phyloP scores from a whole-genome alignment of 305 asterid species.

The Fraxinus greggii region DNA sequence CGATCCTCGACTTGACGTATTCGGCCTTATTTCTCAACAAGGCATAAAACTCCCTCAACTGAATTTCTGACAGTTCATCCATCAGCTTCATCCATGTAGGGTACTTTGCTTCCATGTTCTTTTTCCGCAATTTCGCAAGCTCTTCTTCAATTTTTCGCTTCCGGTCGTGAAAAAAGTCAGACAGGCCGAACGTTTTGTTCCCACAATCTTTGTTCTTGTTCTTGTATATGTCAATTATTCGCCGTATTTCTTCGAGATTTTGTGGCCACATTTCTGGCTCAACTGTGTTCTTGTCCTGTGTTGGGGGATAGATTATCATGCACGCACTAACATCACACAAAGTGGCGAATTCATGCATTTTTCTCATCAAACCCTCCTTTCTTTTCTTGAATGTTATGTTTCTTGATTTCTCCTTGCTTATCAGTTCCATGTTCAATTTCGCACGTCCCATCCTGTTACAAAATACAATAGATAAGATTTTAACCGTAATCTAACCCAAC shows the following conservation, averaged over 20 bases:
- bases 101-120: conserved; percentile 45
- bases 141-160: conserved; percentile 50
- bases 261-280: conserved; percentile 57
- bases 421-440: conserved; percentile 57
- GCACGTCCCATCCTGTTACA: conserved; percentile 52
- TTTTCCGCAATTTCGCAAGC: conserved; percentile 39
- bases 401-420: conserved; percentile 44
- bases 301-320: conserved; percentile 54
- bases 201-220: conserved; percentile 40
- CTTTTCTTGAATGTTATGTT: conserved; percentile 56
- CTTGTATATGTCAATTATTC: conserved; percentile 41
- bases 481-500: background rate
- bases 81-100: conserved; percentile 39
- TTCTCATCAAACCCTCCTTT: conserved; percentile 47
- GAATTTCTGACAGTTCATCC: conserved; percentile 21
- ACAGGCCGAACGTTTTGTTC: conserved; percentile 36
- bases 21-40: conserved; percentile 29
- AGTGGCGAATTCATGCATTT: conserved; percentile 55
- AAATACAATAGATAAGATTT: background rate
- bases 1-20: conserved; percentile 34
- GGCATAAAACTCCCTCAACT: conserved; percentile 36
- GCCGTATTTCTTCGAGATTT: conserved; percentile 25
- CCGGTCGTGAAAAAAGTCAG: conserved; percentile 48
- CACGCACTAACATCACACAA: conserved; percentile 61
- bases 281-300: conserved; percentile 20